These are phyloP conservation scores for Lophiostoma macrostomum DNA, from an alignment of 495 filamentous ascomycete species.

Conservation along the genomic window DNA sequence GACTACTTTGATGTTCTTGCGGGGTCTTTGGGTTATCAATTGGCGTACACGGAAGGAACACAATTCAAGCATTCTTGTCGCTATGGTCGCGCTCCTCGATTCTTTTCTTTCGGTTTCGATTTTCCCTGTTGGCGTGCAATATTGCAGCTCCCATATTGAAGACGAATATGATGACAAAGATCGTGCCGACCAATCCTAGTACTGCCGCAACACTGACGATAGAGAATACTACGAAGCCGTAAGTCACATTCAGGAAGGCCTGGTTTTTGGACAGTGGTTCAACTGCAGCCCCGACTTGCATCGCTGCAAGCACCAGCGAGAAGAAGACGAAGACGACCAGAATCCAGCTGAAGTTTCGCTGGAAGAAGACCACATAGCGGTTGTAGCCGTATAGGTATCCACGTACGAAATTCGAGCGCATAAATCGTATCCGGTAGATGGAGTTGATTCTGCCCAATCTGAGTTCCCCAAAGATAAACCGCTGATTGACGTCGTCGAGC, in stretches of 20 bases:
- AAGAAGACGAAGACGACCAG: slow-evolving; percentile 49
- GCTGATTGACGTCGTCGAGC: slow-evolving; percentile 33
- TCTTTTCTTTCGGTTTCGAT: slow-evolving; percentile 6
- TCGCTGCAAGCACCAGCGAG: slow-evolving; percentile 54
- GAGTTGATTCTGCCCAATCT: slow-evolving; percentile 33
- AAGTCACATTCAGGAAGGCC: slow-evolving; percentile 49
- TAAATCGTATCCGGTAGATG: slow-evolving; percentile 33
- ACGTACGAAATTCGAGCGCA: slow-evolving; percentile 27
- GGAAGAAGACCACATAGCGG: slow-evolving; percentile 38
- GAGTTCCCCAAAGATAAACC: slow-evolving; percentile 38
- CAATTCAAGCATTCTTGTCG: slow-evolving; percentile 7
- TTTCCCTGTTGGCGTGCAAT: slow-evolving; percentile 19
- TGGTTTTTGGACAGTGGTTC: slow-evolving; percentile 38
- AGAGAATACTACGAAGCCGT: slow-evolving; percentile 52
- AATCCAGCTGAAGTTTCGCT: slow-evolving; percentile 49
- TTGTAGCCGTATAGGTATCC: slow-evolving; percentile 33
- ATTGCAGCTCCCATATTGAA: slow-evolving; percentile 33
- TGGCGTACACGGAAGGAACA: neutral
- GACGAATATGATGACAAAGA: slow-evolving; percentile 29
- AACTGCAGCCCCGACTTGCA: slow-evolving; percentile 58
- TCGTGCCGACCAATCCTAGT: slow-evolving; percentile 19
- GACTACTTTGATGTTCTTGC: neutral
- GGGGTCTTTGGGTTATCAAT: neutral
- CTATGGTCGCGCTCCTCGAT: neutral
- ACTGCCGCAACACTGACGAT: slow-evolving; percentile 24